Evolutionary conservation across 345 rosid species (phyloP).

Genomic region (Eutrema japonicum): DNA sequence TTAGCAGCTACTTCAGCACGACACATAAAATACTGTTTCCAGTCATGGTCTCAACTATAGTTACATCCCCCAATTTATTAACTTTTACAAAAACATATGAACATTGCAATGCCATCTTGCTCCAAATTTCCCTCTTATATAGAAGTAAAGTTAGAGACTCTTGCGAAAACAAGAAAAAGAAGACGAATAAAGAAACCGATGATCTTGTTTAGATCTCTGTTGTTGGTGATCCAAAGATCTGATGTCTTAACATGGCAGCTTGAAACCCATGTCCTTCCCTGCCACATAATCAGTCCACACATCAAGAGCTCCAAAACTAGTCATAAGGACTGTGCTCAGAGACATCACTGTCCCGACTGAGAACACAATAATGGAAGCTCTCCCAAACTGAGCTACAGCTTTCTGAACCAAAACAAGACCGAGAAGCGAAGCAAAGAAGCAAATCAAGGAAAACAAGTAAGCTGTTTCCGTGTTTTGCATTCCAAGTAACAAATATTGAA

Average conservation of each 20-base stretch:
- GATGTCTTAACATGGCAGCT: slow-evolving; percentile 56
- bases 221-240: background rate
- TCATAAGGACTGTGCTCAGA: slow-evolving; percentile 68
- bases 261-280: slow-evolving; percentile 79
- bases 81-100: slow-evolving; percentile 26
- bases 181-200: background rate
- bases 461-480: slow-evolving; percentile 66
- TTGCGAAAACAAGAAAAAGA: slow-evolving; percentile 10
- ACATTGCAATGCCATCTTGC: slow-evolving; percentile 31
- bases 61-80: slow-evolving; percentile 29
- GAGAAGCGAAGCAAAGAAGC: slow-evolving; percentile 70
- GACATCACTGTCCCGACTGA: slow-evolving; percentile 77
- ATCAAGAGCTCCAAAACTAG: slow-evolving; percentile 69
- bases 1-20: slow-evolving; percentile 21
- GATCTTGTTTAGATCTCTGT: background rate
- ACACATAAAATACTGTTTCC: slow-evolving; percentile 25
- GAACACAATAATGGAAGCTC: slow-evolving; percentile 92
- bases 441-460: slow-evolving; percentile 55
- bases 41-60: slow-evolving; percentile 33
- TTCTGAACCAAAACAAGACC: slow-evolving; percentile 71
- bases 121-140: slow-evolving; percentile 27
- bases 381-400: slow-evolving; percentile 60
- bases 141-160: slow-evolving; percentile 22
- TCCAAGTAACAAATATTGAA: slow-evolving; percentile 65
- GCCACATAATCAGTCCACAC: slow-evolving; percentile 68